Base-by-base conservation (phyloP, 129 eudicot genomes). In the Pittosporum tobira region DNA sequence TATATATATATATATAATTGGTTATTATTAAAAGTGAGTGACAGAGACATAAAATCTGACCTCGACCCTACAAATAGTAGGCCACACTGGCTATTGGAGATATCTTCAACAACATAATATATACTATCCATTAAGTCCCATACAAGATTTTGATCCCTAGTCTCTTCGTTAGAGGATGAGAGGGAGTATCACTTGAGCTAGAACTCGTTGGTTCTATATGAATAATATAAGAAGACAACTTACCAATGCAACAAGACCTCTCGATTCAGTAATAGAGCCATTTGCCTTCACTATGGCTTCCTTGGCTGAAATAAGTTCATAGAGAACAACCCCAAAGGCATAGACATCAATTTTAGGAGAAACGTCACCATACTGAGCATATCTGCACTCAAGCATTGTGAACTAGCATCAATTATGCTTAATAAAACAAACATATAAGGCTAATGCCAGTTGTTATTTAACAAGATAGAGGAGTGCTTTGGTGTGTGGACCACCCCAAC, bases 301-400 rank as follows among this genome's bases (percentile, higher is more conserved):
- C 67, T 87, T 87, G 44, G 85, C 94, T 64, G 99, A 91, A 44
- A 91, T 83, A 57, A 91, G 83, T 68, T 91, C 94, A 67, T 80
- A 91, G 29, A 91, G 84, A 30, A 91, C 99, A 65, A 91, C 99
- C 36, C 99, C 99, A 66, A 91, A 91, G 59, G 99, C 99, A 67
- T 68, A 91, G 24, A 91, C 99, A 66, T 91, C 99, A 61, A 87
- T 73, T 75, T 91, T 91, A 21, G 96, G 84, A 59, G 99, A 86
- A 30, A 91, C 83, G 10, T 79, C 90, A 18, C 96, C 96, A 57
- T 76, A 83, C n/a, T 79, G 88, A 9, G 88, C 99, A 63, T 91
- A 91, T 61, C 99, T 91, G 80, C 77, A 83, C 15, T 24, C 29
- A 62, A 61, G 27, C 6, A 62, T 52, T 53, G 59, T 2, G 26